Base-by-base conservation (phyloP, 164 flowering plant species). In the Kingdonia uniflora region DNA sequence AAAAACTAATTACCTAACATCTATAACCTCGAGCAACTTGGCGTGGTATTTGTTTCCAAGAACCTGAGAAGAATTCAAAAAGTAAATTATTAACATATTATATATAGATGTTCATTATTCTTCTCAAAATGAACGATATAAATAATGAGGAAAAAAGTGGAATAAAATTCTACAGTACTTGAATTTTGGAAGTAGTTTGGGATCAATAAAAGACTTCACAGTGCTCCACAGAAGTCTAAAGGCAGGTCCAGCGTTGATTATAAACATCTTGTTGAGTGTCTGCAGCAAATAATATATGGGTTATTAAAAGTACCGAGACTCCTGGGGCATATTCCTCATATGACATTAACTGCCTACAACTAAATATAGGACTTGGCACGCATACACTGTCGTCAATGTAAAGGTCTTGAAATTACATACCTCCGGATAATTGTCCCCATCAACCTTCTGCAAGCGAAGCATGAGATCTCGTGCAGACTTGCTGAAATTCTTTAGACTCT, bases 381-480 rank as follows among this genome's bases (percentile, higher is more conserved):
- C 35, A 29, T 29, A 29, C 8, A 29, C 8, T 3, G 8, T 29
- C 35, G 8, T 4, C 8, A 29, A 3, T 29, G 8, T 4, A 29
- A 13, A 14, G 59, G 15, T 40, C 49, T 21, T 26, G 33, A 55
- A 25, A 42, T 25, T 6, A 14, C 19, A 53, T 62, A 88, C 97
- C 80, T 85, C 95, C 19, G 95, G 97, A 60, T 86, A 89, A 60
- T 89, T 84, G 58, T 89, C 90, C 52, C 86, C 76, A 76, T 85
- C 97, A 69, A 88, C 65, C 70, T 88, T 88, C 73, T 85, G 92
- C 19, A 88, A 74, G 47, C 79, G 78, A 69, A 65, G 57, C n/a
- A 88, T 66, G 19, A 88, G 84, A 0, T 88, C 97, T 11, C 92
- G 58, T 0, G 95, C 95, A 66, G 80, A 45, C 70, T 85, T 85